Evolutionary conservation across 169 alveolate genomes (phyloP).

Genomic region (Toxoplasma gondii): DNA sequence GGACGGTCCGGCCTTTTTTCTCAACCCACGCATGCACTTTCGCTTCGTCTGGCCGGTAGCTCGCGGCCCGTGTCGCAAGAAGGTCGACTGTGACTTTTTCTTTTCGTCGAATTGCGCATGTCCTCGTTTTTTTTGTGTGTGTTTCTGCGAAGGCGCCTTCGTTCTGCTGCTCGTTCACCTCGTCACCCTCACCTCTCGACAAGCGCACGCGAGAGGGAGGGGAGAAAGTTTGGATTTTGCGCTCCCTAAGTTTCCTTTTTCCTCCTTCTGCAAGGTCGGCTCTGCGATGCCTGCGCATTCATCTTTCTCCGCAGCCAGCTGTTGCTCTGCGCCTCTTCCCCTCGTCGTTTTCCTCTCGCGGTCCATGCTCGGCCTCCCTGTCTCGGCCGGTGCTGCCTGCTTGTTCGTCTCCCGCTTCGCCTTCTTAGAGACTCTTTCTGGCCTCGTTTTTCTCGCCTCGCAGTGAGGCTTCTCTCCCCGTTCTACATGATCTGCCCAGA

Average conservation of each 20-base stretch:
- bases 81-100: background rate
- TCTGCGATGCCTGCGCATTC: background rate
- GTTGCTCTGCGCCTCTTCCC: too few species aligned
- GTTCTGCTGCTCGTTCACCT: background rate
- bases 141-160: background rate
- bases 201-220: background rate
- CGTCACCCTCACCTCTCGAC: background rate
- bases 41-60: background rate
- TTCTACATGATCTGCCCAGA: too few species aligned
- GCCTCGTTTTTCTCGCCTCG: background rate
- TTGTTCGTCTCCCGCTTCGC: background rate
- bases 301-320: too few species aligned
- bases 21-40: background rate
- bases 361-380: background rate
- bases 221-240: background rate
- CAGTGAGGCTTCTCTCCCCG: background rate
- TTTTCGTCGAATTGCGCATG: background rate
- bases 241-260: background rate
- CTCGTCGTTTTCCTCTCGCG: background rate
- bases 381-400: background rate
- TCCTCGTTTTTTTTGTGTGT: background rate
- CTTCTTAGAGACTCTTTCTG: background rate
- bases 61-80: background rate
- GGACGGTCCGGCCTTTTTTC: background rate
- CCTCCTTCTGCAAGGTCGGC: background rate